phyloP scores from a whole-genome alignment of 345 rosid species.

The Dovyalis caffra region DNA sequence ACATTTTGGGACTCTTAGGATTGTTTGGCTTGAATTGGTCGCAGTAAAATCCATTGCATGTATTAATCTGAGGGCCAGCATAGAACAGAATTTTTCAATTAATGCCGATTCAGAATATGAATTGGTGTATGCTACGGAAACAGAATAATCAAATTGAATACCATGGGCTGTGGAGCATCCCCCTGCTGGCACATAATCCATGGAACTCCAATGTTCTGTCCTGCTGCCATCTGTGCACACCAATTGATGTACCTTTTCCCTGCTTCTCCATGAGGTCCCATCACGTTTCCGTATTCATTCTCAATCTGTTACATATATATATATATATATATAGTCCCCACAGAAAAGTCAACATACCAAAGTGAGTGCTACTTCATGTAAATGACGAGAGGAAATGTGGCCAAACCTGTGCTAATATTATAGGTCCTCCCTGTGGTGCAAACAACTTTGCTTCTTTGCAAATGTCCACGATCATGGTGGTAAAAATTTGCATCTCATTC shows the following conservation, averaged over 20 bases:
- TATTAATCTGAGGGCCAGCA: conserved; percentile 32
- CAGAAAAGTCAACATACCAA: no score
- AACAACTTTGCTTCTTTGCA: conserved; percentile 57
- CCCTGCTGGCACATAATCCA: conserved; percentile 81
- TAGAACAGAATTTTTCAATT: neutral
- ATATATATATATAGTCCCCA: no score
- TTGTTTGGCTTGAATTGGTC: no score
- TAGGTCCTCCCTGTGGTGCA: conserved; percentile 77
- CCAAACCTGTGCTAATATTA: conserved; percentile 65
- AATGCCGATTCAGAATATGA: no score
- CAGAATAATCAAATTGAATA: neutral
- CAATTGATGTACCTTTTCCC: conserved; percentile 60
- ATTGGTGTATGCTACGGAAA: no score
- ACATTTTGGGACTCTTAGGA: no score
- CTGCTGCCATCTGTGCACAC: conserved; percentile 66
- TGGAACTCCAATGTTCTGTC: conserved; percentile 59
- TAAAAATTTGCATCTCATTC: conserved; percentile 69
- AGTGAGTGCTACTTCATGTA: neutral
- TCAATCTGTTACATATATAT: no score
- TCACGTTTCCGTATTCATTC: conserved; percentile 69
- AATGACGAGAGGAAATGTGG: neutral
- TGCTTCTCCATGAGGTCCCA: conserved; percentile 41
- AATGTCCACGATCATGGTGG: conserved; percentile 53
- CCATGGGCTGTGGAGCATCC: conserved; percentile 62
- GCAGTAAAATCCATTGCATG: no score